Evolutionary conservation across 202 grass and related monocot species (phyloP).

Genomic region (Carex sylvatica): DNA sequence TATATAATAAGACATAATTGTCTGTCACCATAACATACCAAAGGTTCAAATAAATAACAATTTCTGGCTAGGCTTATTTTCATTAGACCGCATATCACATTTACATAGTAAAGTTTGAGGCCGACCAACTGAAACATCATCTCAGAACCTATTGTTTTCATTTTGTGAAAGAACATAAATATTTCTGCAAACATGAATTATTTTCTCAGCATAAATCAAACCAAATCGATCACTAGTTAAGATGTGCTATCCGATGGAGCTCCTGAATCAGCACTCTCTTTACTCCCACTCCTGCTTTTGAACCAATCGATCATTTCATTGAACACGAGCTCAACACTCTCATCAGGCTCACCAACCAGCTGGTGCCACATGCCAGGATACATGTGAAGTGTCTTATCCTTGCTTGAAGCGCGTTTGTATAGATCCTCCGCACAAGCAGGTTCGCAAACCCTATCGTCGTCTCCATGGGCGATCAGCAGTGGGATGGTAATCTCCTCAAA

Average conservation of each 20-base stretch:
- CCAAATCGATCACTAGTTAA: neutral
- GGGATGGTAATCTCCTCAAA: slow-evolving; percentile 82
- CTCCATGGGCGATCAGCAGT: slow-evolving; percentile 73
- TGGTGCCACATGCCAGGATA: slow-evolving; percentile 97
- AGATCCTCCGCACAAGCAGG: slow-evolving; percentile 75
- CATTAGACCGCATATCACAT: neutral
- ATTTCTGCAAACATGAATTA: neutral
- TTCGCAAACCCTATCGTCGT: slow-evolving; percentile 68
- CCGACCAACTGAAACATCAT: neutral
- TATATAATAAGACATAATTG: neutral
- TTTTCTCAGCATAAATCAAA: neutral
- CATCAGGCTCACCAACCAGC: slow-evolving; percentile 76
- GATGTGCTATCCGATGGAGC: neutral
- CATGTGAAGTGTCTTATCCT: slow-evolving; percentile 69
- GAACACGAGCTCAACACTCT: slow-evolving; percentile 84
- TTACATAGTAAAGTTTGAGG: neutral
- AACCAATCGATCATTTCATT: slow-evolving; percentile 69
- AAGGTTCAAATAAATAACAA: neutral
- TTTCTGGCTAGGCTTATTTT: neutral
- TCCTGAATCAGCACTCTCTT: slow-evolving; percentile 3
- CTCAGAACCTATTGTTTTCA: neutral
- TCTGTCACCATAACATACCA: neutral
- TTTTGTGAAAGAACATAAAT: neutral
- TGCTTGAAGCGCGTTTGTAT: slow-evolving; percentile 56
- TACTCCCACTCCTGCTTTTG: slow-evolving; percentile 29